phyloP scores from a whole-genome alignment of 176 grass and related monocot species.

The Coix lacrymajobi region DNA sequence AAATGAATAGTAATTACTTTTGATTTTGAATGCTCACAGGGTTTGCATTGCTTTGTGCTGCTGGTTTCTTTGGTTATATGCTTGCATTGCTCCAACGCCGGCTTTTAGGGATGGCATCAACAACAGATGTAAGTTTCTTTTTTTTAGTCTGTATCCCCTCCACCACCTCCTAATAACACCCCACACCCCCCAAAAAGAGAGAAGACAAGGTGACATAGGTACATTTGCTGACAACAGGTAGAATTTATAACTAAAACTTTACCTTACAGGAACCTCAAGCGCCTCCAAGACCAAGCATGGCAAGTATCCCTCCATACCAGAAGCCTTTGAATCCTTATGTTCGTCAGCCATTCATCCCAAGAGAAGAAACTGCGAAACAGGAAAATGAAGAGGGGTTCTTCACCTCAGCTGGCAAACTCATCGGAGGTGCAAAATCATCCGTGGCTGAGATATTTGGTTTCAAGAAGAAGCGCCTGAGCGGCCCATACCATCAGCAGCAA shows the following conservation, averaged over 20 bases:
- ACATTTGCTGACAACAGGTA: background rate
- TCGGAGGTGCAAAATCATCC: conserved; percentile 70
- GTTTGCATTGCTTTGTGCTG: conserved; percentile 81
- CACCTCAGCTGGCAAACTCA: conserved; percentile 57
- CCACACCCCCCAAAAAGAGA: background rate
- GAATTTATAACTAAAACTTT: conserved; percentile 14
- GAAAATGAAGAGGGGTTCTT: conserved; percentile 79
- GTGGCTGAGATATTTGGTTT: conserved; percentile 46
- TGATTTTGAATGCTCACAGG: conserved; percentile 45
- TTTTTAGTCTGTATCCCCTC: background rate
- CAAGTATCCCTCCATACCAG: conserved; percentile 59
- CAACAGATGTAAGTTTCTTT: conserved; percentile 52
- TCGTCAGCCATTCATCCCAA: conserved; percentile 55
- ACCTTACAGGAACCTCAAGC: conserved; percentile 50
- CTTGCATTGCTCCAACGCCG: conserved; percentile 82
- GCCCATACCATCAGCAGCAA: conserved; percentile 45
- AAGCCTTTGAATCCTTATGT: conserved; percentile 63
- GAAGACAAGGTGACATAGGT: background rate
- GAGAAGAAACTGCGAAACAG: conserved; percentile 45
- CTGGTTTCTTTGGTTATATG: conserved; percentile 97
- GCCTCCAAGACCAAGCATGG: conserved; percentile 32
- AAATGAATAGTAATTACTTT: conserved; percentile 13
- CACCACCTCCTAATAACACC: too few species aligned
- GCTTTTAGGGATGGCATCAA: conserved; percentile 69
- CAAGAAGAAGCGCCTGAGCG: conserved; percentile 46